Conservation (phyloP, 2,329 filamentous ascomycete genomes). For the Ophiostoma angusticollis region DNA sequence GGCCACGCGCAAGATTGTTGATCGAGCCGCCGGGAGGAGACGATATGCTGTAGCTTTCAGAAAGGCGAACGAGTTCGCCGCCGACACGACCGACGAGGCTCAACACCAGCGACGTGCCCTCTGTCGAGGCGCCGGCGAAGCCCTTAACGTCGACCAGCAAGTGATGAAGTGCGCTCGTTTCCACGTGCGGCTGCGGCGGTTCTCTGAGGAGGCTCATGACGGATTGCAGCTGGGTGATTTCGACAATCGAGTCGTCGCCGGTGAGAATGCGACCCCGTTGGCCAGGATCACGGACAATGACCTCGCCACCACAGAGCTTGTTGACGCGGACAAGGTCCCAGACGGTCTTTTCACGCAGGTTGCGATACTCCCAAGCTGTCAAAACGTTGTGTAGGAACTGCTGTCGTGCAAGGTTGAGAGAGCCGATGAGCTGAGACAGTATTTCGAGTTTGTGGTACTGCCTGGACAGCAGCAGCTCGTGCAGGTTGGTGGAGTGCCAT, state of each 20-base stretch:
- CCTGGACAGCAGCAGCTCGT: constrained; percentile 73
- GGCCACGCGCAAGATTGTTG: constrained; percentile 48
- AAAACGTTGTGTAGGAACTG: constrained; percentile 92
- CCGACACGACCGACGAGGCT: constrained; percentile 64
- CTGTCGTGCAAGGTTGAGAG: constrained; percentile 73
- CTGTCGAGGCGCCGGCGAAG: constrained; percentile 63
- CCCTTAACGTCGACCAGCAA: constrained; percentile 73
- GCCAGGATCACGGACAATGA: constrained; percentile 83
- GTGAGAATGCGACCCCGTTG: constrained; percentile 78
- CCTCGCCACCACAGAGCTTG: constrained; percentile 83
- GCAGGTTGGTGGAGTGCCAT: constrained; percentile 96
- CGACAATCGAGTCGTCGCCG: constrained; percentile 83
- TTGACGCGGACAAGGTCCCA: constrained; percentile 94
- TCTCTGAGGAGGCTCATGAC: constrained; percentile 89
- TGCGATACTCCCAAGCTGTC: constrained; percentile 70
- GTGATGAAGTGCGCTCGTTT: constrained; percentile 64
- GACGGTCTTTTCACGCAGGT: constrained; percentile 74
- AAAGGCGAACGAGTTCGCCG: constrained; percentile 52
- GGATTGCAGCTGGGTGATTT: constrained; percentile 82
- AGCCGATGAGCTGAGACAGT: constrained; percentile 65
- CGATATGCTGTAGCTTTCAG: constrained; percentile 72
- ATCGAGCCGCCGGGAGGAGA: constrained; percentile 63
- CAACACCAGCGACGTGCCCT: constrained; percentile 62
- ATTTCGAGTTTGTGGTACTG: constrained; percentile 72
- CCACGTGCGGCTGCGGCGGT: constrained; percentile 54